A percentile compares a stretch with the other conserved stretches of the same genome.
Conservation (phyloP, 208 protist genomes). For the Lotmaria passim region DNA sequence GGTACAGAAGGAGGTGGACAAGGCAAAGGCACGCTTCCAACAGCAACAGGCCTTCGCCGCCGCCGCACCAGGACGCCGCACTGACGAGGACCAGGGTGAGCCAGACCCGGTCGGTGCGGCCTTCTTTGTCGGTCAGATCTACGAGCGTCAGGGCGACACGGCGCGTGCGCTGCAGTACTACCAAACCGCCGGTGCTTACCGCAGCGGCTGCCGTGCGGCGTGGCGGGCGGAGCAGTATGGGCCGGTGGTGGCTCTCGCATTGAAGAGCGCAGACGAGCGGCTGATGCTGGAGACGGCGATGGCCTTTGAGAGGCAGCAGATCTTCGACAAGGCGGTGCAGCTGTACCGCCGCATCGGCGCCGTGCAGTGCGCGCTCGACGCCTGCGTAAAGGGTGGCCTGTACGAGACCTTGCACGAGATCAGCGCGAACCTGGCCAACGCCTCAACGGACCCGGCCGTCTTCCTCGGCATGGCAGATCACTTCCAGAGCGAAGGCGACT, state of each 20-base stretch:
- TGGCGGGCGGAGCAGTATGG: constrained; percentile 67
- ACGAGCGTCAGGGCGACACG: constrained; percentile 76
- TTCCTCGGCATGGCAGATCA: constrained; percentile 92
- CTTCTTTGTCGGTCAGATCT: constrained; percentile 93
- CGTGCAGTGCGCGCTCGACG: constrained; percentile 89
- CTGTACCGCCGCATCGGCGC: constrained; percentile 95
- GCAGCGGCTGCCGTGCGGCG: constrained; percentile 91
- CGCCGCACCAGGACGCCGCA: constrained; percentile 12
- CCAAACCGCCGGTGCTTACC: constrained; percentile 81
- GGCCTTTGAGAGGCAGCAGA: constrained; percentile 86
- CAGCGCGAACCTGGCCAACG: constrained; percentile 85
- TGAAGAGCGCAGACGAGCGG: constrained; percentile 71
- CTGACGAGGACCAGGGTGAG: constrained; percentile 31
- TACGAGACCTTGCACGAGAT: constrained; percentile 94
- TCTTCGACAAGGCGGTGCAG: constrained; percentile 92
- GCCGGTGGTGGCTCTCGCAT: constrained; percentile 78
- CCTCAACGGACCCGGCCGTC: constrained; percentile 81
- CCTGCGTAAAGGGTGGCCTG: constrained; percentile 91
- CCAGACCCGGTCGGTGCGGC: constrained; percentile 84
- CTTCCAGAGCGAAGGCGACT: constrained; percentile 86
- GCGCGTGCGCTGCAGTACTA: constrained; percentile 92
- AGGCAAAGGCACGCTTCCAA: constrained; percentile 50
- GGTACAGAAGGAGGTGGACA: constrained; percentile 75
- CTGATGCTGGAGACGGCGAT: constrained; percentile 91
- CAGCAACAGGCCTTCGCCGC: constrained; percentile 57